Conservation (phyloP, 2,329 filamentous ascomycete species). For the Blastomyces emzantsi region DNA sequence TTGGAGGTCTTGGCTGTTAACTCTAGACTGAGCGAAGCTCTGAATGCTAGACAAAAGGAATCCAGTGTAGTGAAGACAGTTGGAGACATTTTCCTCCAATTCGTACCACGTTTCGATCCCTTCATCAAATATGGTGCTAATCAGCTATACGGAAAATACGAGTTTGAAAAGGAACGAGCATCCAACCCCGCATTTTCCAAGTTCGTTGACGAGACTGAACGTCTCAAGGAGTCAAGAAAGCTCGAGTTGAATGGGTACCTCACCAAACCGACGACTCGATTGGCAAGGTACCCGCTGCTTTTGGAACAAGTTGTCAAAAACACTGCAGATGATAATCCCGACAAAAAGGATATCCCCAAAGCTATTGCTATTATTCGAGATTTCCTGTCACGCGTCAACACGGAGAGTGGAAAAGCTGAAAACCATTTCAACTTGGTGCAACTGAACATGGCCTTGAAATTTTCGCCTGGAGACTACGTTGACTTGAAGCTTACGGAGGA, state of each 20-base stretch:
- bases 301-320: conserved; percentile 88
- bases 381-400: conserved; percentile 78
- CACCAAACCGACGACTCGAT: conserved; percentile 90
- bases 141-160: conserved; percentile 92
- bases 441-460: conserved; percentile 84
- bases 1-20: conserved; percentile 92
- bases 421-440: conserved; percentile 94
- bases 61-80: conserved; percentile 79
- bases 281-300: conserved; percentile 86
- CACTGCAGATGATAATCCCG: conserved; percentile 78
- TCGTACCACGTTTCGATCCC: conserved; percentile 82
- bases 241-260: conserved; percentile 95
- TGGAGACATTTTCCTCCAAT: conserved; percentile 90
- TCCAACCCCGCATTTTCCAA: conserved; percentile 75
- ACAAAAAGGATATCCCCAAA: conserved; percentile 86
- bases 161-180: conserved; percentile 92
- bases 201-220: conserved; percentile 94
- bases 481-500: conserved; percentile 93
- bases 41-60: conserved; percentile 86
- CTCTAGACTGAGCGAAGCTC: conserved; percentile 72
- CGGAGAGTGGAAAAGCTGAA: conserved; percentile 92
- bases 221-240: conserved; percentile 92
- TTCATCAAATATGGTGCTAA: conserved; percentile 96
- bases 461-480: conserved; percentile 79
- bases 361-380: conserved; percentile 80